A percentile compares a stretch with the other conserved stretches of the same genome.
These are phyloP conservation scores for Trichothecium roseum DNA, from an alignment of 2,329 filamentous ascomycete species.

Conservation along the genomic window DNA sequence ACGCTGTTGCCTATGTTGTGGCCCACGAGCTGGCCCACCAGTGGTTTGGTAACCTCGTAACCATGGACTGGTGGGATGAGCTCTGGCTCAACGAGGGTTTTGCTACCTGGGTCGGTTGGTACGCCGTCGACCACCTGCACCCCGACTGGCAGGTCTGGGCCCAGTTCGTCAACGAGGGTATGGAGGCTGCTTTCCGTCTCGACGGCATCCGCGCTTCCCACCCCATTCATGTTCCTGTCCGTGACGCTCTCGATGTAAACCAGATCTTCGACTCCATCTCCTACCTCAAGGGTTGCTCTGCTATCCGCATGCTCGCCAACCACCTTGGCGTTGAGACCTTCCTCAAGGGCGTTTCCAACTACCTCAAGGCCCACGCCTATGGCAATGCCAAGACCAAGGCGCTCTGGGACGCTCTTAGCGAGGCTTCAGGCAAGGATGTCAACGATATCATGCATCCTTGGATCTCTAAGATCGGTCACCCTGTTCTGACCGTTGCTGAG, in stretches of 20 bases:
- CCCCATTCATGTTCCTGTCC: constrained; percentile 90
- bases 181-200: constrained; percentile 82
- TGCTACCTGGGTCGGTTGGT: constrained; percentile 96
- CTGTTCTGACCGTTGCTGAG: constrained; percentile 77
- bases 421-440: constrained; percentile 81
- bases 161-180: constrained; percentile 91
- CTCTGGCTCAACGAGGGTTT: constrained; percentile 95
- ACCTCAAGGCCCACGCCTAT: constrained; percentile 81
- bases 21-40: constrained; percentile 96
- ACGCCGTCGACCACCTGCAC: constrained; percentile 81
- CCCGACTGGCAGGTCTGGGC: constrained; percentile 98
- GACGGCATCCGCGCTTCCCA: constrained; percentile 88
- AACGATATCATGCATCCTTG: constrained; percentile 82
- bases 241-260: constrained; percentile 88
- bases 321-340: constrained; percentile 84
- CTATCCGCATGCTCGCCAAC: constrained; percentile 90
- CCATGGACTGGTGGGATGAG: constrained; percentile 96
- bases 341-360: constrained; percentile 79
- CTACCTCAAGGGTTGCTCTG: constrained; percentile 92
- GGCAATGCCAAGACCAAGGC: constrained; percentile 85
- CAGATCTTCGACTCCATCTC: constrained; percentile 97
- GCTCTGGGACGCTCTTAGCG: constrained; percentile 78
- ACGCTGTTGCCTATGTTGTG: constrained; percentile 90
- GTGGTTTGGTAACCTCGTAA: constrained; percentile 93
- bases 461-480: constrained; percentile 94